Percentiles rank a stretch among this genome's conserved stretches.
phyloP scores from a whole-genome alignment of 129 eudicot genomes.

The Helianthus annuus region HanXRQr2.0-SUNRISE NC_035434.2:132823361-132823860 shows the following conservation, averaged over 20 bases:
- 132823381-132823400: conserved; percentile 30
- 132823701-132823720: not conserved
- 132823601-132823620: conserved; percentile 18
- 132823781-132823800: conserved; percentile 13
- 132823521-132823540: conserved; percentile 23
- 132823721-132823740: not conserved
- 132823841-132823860: not conserved
- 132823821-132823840: not conserved
- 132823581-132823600: conserved; percentile 27
- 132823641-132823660: conserved; percentile 18
- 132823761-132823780: conserved; percentile 11
- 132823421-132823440: not conserved
- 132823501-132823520: conserved; percentile 13
- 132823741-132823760: not conserved
- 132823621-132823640: conserved; percentile 21
- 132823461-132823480: conserved; percentile 25
- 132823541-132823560: not conserved
- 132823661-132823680: conserved; percentile 18
- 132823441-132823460: conserved; percentile 14
- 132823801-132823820: not conserved
- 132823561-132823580: not conserved
- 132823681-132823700: not conserved
- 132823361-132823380: conserved; percentile 9
- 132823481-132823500: conserved; percentile 16
- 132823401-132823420: conserved; percentile 20